A percentile compares a stretch with the other conserved stretches of the same genome.
These are phyloP conservation scores for Volvox carteri DNA, from an alignment of 163 green algal genomes.

Conservation along the genomic window DNA sequence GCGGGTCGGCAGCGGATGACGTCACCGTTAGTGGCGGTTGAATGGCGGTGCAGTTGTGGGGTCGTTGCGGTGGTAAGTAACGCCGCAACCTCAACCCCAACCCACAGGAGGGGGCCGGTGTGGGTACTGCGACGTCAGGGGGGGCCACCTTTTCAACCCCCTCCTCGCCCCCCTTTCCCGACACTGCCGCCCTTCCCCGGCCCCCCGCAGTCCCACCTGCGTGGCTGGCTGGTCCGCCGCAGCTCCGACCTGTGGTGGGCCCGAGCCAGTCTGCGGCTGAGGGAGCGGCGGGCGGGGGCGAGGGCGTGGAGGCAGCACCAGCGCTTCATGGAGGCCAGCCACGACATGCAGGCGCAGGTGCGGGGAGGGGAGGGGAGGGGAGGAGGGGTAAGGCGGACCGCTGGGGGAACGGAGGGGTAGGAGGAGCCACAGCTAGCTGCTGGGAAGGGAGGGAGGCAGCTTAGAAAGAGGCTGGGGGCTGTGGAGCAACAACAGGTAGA, in stretches of 20 bases:
- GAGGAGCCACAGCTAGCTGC: too few species aligned
- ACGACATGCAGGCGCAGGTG: constrained; percentile 54
- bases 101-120: too few species aligned
- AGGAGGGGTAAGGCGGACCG: neutral
- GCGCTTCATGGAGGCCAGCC: constrained; percentile 48
- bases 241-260: constrained; percentile 57
- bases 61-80: too few species aligned
- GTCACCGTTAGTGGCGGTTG: too few species aligned
- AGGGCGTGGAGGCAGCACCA: constrained; percentile 42
- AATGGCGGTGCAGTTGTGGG: too few species aligned
- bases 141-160: neutral
- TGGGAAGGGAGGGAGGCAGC: too few species aligned
- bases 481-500: too few species aligned
- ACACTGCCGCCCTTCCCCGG: too few species aligned
- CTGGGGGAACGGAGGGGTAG: neutral
- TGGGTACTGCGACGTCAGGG: too few species aligned
- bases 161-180: neutral
- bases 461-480: too few species aligned
- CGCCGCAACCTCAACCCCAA: too few species aligned
- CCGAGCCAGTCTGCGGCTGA: constrained; percentile 9
- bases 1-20: too few species aligned
- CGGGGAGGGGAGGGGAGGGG: neutral
- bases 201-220: constrained; percentile 23
- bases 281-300: constrained; percentile 31
- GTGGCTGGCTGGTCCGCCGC: constrained; percentile 54